Evolutionary conservation across 129 eudicot genomes (phyloP).

Genomic region (Daucus carota): DH1_v3.0 NC_030385.2:28315501-28316000

Average conservation of each 20-base stretch:
- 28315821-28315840: too few species aligned
- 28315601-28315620: conserved; percentile 22
- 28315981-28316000: too few species aligned
- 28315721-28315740: neutral
- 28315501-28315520: conserved; percentile 52
- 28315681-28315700: neutral
- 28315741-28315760: neutral
- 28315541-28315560: conserved; percentile 41
- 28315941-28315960: too few species aligned
- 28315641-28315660: neutral
- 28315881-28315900: too few species aligned
- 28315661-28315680: conserved; percentile 12
- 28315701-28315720: neutral
- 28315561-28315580: conserved; percentile 12
- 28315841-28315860: too few species aligned
- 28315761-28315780: too few species aligned
- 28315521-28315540: conserved; percentile 74
- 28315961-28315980: too few species aligned
- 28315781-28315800: conserved; percentile 6
- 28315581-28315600: conserved; percentile 30
- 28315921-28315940: too few species aligned
- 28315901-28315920: too few species aligned
- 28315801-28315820: conserved; percentile 1
- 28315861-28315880: too few species aligned
- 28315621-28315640: neutral